Evolutionary conservation across 2,329 filamentous ascomycete genomes (phyloP), one percentile per base, ranked within the genome.

Genomic region (Arachnomyces sp.): DNA sequence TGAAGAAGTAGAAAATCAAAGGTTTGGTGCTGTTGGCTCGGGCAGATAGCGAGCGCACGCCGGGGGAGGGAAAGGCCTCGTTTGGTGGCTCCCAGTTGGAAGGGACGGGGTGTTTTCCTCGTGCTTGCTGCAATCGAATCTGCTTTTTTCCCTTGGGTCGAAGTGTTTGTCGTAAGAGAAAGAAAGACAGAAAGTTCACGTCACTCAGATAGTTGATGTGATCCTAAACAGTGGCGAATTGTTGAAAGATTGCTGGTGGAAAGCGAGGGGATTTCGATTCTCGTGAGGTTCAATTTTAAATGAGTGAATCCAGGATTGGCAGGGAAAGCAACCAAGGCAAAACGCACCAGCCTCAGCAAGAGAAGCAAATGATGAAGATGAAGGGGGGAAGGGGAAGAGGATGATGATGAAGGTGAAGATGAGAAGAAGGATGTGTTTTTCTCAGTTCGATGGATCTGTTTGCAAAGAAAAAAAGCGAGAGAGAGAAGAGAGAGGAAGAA

Each of bases 361-460:
- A 46, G 46, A 45, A 48, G 50, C n/a, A 52, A 46, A 47, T 47
- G 45, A 46, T 38, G 40, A 37, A 52, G 41, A 47, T 42, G 42
- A 37, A 41, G 46, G 46, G 43, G 44, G 31, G 43, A 35, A 35
- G 43, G 31, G 36, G 46, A 39, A 35, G 32, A 39, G 41, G 37
- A 25, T 25, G 20, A 25, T 5, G 44, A 39, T 30, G 34, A 38
- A 29, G 31, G 39, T 39, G 57, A 56, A 41, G 11, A n/a, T n/a
- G n/a, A 28, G 33, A 40, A 18, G 36, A 41, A 36, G 33, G 40
- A 40, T 40, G 43, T 36, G 40, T 9, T 25, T 25, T 25, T 25
- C 9, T 25, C 9, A 5, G 5, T 9, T 25, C 20, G 20, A 25
- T 25, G 20, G 20, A 9, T 25, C 20, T 25, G 20, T 25, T 25